Evolutionary conservation across 2,329 filamentous ascomycete species (phyloP).

Genomic region (Apiospora hydei): DNA sequence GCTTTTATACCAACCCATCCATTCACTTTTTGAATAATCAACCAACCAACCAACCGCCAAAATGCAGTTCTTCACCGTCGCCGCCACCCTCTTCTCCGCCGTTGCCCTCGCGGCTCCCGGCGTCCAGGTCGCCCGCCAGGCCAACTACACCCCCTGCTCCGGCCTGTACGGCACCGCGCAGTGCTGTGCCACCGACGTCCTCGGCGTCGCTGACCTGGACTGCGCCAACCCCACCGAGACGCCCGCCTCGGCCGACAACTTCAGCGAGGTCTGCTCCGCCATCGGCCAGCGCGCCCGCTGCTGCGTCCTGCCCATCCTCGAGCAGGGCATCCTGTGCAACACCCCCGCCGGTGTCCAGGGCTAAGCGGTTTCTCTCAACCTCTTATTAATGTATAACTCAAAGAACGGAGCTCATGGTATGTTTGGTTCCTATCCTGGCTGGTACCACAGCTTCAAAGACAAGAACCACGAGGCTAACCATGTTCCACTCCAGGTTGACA

Average conservation of each 20-base stretch:
- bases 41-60: conserved; percentile 26
- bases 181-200: conserved; percentile 67
- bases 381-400: background rate
- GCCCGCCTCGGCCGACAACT: conserved; percentile 48
- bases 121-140: conserved; percentile 44
- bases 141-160: conserved; percentile 47
- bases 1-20: background rate
- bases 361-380: conserved; percentile 4
- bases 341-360: conserved; percentile 33
- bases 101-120: conserved; percentile 40
- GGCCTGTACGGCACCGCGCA: conserved; percentile 52
- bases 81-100: conserved; percentile 36
- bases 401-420: background rate
- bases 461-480: too few relatives aligned
- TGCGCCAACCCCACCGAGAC: conserved; percentile 52
- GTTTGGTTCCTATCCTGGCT: too few relatives aligned
- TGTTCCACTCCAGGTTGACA: background rate
- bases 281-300: conserved; percentile 54
- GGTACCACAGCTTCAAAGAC: too few relatives aligned
- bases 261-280: conserved; percentile 49
- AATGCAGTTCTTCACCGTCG: conserved; percentile 44
- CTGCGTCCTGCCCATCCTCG: conserved; percentile 52
- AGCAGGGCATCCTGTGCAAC: conserved; percentile 39
- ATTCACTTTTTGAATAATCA: conserved; percentile 8
- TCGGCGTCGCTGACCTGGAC: conserved; percentile 45